Evolutionary conservation across 768 basidiomycete genomes (phyloP).

Genomic region (Amyloporia xantha): DNA sequence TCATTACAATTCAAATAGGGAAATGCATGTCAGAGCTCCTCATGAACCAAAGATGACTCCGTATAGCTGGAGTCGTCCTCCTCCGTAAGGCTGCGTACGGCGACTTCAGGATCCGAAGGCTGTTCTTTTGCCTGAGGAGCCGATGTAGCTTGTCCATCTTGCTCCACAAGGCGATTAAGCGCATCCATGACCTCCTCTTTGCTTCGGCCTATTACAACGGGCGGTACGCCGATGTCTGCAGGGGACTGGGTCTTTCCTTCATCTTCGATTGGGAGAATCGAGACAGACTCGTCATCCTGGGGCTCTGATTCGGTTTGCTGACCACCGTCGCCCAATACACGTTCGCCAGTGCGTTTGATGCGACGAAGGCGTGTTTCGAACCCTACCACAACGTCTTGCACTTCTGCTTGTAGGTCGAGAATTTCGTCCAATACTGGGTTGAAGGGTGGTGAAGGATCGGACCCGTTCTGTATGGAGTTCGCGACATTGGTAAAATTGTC

Average conservation of each 20-base stretch:
- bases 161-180: slow-evolving; percentile 28
- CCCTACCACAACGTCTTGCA: slow-evolving; percentile 56
- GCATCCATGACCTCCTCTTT: slow-evolving; percentile 46
- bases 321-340: slow-evolving; percentile 29
- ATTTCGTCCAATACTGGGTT: slow-evolving; percentile 49
- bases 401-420: slow-evolving; percentile 47
- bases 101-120: slow-evolving; percentile 13
- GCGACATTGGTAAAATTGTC: slow-evolving; percentile 44
- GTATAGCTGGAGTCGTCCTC: slow-evolving; percentile 8
- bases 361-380: slow-evolving; percentile 49
- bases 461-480: slow-evolving; percentile 49
- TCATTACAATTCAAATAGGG: no score
- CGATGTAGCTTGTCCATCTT: slow-evolving; percentile 18
- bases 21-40: slow-evolving; percentile 16
- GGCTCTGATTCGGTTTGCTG: slow-evolving; percentile 10
- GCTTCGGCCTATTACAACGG: slow-evolving; percentile 45
- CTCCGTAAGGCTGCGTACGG: slow-evolving; percentile 17
- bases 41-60: slow-evolving; percentile 10
- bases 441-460: slow-evolving; percentile 38
- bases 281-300: slow-evolving; percentile 26
- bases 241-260: slow-evolving; percentile 18
- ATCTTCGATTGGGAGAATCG: slow-evolving; percentile 36
- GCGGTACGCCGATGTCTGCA: slow-evolving; percentile 28
- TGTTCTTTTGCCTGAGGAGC: slow-evolving; percentile 10
- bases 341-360: slow-evolving; percentile 38